Conservation (phyloP, 1,284 basidiomycete species). For the Cutaneotrichosporon dermatis region DNA sequence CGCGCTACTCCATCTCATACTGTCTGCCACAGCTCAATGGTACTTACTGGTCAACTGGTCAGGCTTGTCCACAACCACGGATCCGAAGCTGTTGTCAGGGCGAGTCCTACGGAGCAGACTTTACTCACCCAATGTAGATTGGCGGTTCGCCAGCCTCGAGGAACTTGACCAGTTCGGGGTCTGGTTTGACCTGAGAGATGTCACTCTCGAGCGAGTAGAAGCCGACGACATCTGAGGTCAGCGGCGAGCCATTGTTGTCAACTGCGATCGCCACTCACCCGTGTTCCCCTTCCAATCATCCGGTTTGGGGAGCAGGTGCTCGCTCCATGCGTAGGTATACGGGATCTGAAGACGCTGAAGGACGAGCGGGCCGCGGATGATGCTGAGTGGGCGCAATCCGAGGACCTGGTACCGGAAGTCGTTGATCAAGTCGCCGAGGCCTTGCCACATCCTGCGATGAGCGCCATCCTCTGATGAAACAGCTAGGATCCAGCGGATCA, state of each 20-base stretch:
- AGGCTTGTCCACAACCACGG: conserved; percentile 61
- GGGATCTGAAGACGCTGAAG: conserved; percentile 60
- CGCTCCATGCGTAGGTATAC: conserved; percentile 67
- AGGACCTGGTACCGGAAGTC: conserved; percentile 57
- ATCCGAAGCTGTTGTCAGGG: conserved; percentile 55
- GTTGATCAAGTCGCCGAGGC: conserved; percentile 61
- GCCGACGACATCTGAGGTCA: conserved; percentile 58
- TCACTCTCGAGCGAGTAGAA: conserved; percentile 55
- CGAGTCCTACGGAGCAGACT: neutral
- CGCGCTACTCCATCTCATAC: too few relatives aligned
- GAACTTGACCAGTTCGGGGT: conserved; percentile 54
- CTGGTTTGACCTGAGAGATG: conserved; percentile 46
- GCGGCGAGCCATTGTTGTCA: neutral
- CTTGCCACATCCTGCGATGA: conserved; percentile 32
- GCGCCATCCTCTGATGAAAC: neutral
- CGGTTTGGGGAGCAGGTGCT: conserved; percentile 61
- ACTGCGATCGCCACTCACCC: conserved; percentile 48
- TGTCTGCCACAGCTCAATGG: neutral
- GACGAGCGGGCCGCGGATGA: conserved; percentile 56
- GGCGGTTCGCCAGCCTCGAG: conserved; percentile 56
- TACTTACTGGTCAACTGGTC: conserved; percentile 46
- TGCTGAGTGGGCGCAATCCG: conserved; percentile 53
- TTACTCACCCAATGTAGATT: conserved; percentile 58
- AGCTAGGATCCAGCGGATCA: too few relatives aligned
- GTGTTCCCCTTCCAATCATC: conserved; percentile 61